Conservation (phyloP, 345 rosid genomes). For the Eucalyptus erythrocorys region DNA sequence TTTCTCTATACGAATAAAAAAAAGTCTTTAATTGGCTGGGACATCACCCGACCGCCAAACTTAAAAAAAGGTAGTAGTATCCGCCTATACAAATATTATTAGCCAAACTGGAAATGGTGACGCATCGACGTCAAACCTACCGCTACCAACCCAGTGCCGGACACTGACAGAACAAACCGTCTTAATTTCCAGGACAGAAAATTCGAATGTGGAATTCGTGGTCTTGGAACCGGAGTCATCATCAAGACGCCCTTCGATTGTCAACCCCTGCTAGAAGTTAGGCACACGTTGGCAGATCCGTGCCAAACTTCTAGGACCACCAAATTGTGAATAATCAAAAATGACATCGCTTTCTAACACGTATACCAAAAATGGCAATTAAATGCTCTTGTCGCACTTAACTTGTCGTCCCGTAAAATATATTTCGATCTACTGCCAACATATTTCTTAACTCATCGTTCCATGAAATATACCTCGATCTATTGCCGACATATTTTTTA, state of each 20-base stretch:
- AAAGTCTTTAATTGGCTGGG: background rate
- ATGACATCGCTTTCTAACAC: background rate
- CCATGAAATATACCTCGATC: background rate
- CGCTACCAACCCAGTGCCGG: background rate
- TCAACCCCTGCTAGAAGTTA: background rate
- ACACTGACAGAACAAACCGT: background rate
- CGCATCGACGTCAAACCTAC: background rate
- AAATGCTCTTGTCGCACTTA: background rate
- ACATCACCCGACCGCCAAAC: background rate
- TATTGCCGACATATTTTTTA: background rate
- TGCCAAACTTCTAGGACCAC: background rate
- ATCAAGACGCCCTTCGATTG: background rate
- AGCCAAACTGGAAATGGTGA: background rate
- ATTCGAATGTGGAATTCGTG: background rate
- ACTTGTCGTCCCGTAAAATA: accelerated
- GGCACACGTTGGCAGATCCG: background rate
- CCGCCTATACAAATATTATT: background rate
- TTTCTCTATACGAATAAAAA: background rate
- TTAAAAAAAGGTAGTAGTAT: accelerated
- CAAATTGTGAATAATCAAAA: background rate
- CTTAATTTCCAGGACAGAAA: background rate
- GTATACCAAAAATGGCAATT: background rate
- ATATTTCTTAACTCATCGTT: background rate
- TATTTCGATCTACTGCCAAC: background rate
- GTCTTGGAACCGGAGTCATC: background rate